phyloP scores from a whole-genome alignment of 164 flowering plant species.

The Kingdonia uniflora region DNA sequence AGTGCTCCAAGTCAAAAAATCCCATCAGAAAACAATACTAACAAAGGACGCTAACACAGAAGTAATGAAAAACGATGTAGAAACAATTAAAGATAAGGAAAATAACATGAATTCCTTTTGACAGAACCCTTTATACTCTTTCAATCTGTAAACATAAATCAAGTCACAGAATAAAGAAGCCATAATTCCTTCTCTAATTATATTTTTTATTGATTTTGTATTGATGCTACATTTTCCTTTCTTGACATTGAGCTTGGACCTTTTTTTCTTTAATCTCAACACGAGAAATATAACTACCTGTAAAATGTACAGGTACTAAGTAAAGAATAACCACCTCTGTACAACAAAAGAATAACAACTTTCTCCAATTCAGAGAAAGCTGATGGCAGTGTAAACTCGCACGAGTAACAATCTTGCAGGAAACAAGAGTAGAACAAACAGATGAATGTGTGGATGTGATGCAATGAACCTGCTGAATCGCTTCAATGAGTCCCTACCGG shows the following conservation, averaged over 20 bases:
- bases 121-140: too few species aligned
- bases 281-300: not conserved
- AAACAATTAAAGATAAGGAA: too few species aligned
- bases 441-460: constrained; percentile 46
- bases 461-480: constrained; percentile 58
- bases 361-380: constrained; percentile 9
- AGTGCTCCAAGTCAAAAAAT: too few species aligned
- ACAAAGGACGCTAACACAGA: too few species aligned
- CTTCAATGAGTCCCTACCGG: constrained; percentile 48
- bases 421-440: constrained; percentile 52
- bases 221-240: not conserved
- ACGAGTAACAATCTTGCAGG: constrained; percentile 44
- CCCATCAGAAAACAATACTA: too few species aligned
- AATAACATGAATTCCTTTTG: too few species aligned
- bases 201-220: too few species aligned
- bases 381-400: constrained; percentile 25
- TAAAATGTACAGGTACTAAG: not conserved
- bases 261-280: not conserved
- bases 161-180: too few species aligned
- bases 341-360: not conserved
- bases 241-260: not conserved
- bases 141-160: too few species aligned
- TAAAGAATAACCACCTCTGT: not conserved
- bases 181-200: too few species aligned
- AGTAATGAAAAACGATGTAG: too few species aligned